Base-by-base conservation (phyloP, 2,329 filamentous ascomycete species). In the Hypoxylon sp. region DNA sequence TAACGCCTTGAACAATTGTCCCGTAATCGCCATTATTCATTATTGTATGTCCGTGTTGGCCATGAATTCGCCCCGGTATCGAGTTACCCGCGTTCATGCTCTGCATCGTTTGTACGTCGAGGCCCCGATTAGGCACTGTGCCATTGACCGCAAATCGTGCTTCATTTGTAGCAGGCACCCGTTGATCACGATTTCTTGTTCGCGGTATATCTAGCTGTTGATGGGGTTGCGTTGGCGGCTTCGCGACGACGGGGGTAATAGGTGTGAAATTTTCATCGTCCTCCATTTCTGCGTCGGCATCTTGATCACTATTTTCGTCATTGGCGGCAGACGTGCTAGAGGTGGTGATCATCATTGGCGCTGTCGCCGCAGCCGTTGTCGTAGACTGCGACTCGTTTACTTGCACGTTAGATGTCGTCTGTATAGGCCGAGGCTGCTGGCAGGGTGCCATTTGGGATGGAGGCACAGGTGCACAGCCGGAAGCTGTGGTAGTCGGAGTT, bases 181-280 rank as follows among this genome's bases (percentile, higher is more conserved):
- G 78, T 58, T 80, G 80, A 29, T 78, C 70, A 8, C 79, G 75
- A 11, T 70, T 77, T 51, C 81, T 77, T 0, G 80, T 80, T 34
- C 81, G 78, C 3, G 81, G 76, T 14, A 84, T 80, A 14, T 84
- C 82, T 11, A 85, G 78, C 60, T 81, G 74, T 14, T 78, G 74
- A 19, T 78, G 75, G 4, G 81, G 81, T 16, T 81, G 81, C 21
- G 69, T 55, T 2, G 70, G 73, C 5, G 77, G 69, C 62, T 82
- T 81, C 5, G 77, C 70, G 3, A 79, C 74, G 25, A 71, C 53
- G 5, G 80, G 80, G 2, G 80, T 80, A 73, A 87, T 83, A 56
- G 86, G 83, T 6, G 83, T 80, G 64, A 85, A 87, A 56, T 80
- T 82, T 47, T 87, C 85, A 54, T 86, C 85, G 37, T 88, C 86